These are phyloP conservation scores for Trifolium pratense DNA, from an alignment of 306 rosid species.

Conservation along the genomic window DNA sequence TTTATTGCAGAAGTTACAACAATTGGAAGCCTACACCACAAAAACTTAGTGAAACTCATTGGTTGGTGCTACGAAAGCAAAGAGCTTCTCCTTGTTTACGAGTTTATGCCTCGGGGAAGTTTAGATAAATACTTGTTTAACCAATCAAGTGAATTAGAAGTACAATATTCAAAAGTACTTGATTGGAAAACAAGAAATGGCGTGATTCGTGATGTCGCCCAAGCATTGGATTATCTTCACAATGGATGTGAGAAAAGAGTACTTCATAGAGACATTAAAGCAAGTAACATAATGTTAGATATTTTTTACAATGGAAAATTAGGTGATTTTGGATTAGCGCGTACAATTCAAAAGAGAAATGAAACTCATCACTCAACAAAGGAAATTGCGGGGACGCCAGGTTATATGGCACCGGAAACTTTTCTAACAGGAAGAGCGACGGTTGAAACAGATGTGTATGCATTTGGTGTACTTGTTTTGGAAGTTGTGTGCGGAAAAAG, in stretches of 20 bases:
- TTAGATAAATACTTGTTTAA: conserved; percentile 65
- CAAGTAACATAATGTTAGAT: conserved; percentile 81
- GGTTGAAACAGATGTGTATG: conserved; percentile 76
- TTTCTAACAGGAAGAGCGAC: conserved; percentile 69
- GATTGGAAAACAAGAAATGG: conserved; percentile 59
- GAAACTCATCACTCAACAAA: conserved; percentile 74
- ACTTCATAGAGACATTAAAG: conserved; percentile 79
- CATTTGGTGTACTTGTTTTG: conserved; percentile 69
- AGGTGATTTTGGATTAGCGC: conserved; percentile 83
- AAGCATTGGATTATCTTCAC: conserved; percentile 79
- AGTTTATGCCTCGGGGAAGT: conserved; percentile 82
- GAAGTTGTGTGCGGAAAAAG: conserved; percentile 71
- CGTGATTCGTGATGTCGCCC: conserved; percentile 66
- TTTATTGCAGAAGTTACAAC: conserved; percentile 84
- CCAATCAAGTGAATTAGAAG: background rate
- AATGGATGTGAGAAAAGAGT: conserved; percentile 69
- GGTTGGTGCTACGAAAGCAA: conserved; percentile 84
- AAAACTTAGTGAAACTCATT: conserved; percentile 69
- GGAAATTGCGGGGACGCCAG: conserved; percentile 81
- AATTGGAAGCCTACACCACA: conserved; percentile 77
- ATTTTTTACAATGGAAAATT: conserved; percentile 57
- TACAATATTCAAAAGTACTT: conserved; percentile 16
- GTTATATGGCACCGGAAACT: conserved; percentile 87
- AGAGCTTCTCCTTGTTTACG: conserved; percentile 82
- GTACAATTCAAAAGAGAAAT: conserved; percentile 56